phyloP scores from a whole-genome alignment of 441 rosid genomes.

The Populus trichocarpa region DNA sequence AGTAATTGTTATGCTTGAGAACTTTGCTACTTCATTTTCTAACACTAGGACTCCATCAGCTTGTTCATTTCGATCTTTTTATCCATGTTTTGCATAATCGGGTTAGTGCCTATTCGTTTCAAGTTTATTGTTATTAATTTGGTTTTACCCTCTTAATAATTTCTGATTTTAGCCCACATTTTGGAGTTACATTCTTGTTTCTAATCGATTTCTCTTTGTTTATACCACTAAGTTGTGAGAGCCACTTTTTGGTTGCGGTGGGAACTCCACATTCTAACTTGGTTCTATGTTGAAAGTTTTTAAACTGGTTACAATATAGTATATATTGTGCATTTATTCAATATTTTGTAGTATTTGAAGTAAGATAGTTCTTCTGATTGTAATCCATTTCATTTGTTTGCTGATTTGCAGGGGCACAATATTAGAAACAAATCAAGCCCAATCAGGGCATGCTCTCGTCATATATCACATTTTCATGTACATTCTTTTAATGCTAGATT shows the following conservation, averaged over 20 bases:
- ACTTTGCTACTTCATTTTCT: background rate
- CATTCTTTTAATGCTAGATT: slow-evolving; percentile 25
- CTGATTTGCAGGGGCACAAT: slow-evolving; percentile 50
- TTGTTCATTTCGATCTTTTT: background rate
- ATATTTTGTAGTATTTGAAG: background rate
- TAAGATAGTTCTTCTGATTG: background rate
- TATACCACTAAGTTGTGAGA: background rate
- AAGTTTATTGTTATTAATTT: background rate
- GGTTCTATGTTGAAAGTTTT: background rate
- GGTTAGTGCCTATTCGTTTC: background rate
- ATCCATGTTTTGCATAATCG: background rate
- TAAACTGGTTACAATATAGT: background rate
- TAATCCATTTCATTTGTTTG: slow-evolving; percentile 12
- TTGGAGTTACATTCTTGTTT: background rate
- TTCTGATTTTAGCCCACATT: background rate
- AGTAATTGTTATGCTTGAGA: background rate
- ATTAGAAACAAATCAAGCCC: slow-evolving; percentile 34
- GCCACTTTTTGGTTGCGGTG: background rate
- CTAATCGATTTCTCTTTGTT: no score
- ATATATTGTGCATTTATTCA: background rate
- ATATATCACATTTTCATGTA: slow-evolving; percentile 30
- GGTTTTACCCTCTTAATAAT: background rate
- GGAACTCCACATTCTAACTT: background rate
- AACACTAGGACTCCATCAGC: background rate
- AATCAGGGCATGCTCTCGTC: slow-evolving; percentile 22